A percentile compares a stretch with the other conserved stretches of the same genome.
phyloP scores from a whole-genome alignment of 2,329 filamentous ascomycete genomes.

The Monosporascus cannonballus region DNA sequence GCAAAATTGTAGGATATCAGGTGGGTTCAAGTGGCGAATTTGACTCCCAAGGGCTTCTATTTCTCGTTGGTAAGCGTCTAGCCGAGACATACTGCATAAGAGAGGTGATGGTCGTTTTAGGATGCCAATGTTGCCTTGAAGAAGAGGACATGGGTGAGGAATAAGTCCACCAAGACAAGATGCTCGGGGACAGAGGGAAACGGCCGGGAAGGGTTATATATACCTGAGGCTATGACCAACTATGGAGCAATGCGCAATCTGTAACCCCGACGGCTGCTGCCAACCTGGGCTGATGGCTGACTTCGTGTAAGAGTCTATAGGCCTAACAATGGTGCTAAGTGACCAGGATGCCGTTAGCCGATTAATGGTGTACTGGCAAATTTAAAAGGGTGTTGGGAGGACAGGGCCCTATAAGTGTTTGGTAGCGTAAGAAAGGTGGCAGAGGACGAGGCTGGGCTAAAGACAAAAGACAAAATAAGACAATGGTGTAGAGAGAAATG shows the following conservation, averaged over 20 bases:
- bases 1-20: constrained; percentile 65
- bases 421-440: not conserved
- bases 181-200: too few relatives aligned
- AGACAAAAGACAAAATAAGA: not conserved
- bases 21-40: constrained; percentile 50
- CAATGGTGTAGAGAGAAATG: not conserved
- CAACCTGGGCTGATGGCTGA: not conserved
- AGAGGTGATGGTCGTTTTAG: not conserved
- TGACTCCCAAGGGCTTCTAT: constrained; percentile 58
- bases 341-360: not conserved
- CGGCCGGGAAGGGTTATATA: not conserved
- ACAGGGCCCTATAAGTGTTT: not conserved
- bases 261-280: not conserved
- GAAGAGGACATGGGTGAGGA: not conserved
- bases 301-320: not conserved
- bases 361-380: not conserved
- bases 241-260: not conserved
- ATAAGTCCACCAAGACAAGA: too few relatives aligned
- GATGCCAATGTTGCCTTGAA: not conserved
- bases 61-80: constrained; percentile 53
- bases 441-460: not conserved
- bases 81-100: constrained; percentile 35
- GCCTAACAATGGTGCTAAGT: not conserved
- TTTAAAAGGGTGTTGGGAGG: not conserved
- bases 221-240: not conserved